phyloP scores from a whole-genome alignment of 1,284 basidiomycete species.

The Peniophora sp. region DNA sequence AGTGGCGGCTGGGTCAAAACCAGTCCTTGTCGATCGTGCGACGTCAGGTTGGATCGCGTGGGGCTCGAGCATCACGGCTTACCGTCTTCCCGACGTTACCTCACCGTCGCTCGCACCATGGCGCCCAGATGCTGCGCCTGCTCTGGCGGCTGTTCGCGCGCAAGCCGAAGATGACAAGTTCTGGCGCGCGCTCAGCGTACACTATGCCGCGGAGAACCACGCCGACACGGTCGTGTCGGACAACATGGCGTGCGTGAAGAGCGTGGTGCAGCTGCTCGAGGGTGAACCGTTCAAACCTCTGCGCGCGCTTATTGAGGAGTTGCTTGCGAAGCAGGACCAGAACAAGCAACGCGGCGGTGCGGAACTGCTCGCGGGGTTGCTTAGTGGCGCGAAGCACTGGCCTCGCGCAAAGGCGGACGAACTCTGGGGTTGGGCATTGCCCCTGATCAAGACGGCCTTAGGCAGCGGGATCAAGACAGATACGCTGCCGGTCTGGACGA shows the following conservation, averaged over 20 bases:
- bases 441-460: slow-evolving; percentile 63
- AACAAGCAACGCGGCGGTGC: slow-evolving; percentile 87
- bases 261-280: slow-evolving; percentile 65
- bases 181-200: slow-evolving; percentile 53
- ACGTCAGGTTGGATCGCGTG: slow-evolving; percentile 57
- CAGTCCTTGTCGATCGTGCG: slow-evolving; percentile 43
- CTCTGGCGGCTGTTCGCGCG: slow-evolving; percentile 39
- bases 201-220: slow-evolving; percentile 63
- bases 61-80: slow-evolving; percentile 35
- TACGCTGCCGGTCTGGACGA: slow-evolving; percentile 58
- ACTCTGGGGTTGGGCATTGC: slow-evolving; percentile 81
- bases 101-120: slow-evolving; percentile 49
- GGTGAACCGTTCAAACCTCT: slow-evolving; percentile 55
- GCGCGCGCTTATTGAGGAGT: slow-evolving; percentile 42
- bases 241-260: slow-evolving; percentile 66
- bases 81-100: slow-evolving; percentile 35
- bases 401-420: slow-evolving; percentile 57
- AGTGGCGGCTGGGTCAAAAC: neutral
- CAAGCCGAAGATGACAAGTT: slow-evolving; percentile 35
- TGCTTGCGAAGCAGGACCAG: slow-evolving; percentile 54
- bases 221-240: slow-evolving; percentile 53
- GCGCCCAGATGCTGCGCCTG: slow-evolving; percentile 40
- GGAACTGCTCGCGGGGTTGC: slow-evolving; percentile 77
- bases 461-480: slow-evolving; percentile 58
- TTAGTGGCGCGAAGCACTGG: slow-evolving; percentile 85